Conservation (phyloP, 108 stramenopile species). For the Mediolabrus comicus region DNA sequence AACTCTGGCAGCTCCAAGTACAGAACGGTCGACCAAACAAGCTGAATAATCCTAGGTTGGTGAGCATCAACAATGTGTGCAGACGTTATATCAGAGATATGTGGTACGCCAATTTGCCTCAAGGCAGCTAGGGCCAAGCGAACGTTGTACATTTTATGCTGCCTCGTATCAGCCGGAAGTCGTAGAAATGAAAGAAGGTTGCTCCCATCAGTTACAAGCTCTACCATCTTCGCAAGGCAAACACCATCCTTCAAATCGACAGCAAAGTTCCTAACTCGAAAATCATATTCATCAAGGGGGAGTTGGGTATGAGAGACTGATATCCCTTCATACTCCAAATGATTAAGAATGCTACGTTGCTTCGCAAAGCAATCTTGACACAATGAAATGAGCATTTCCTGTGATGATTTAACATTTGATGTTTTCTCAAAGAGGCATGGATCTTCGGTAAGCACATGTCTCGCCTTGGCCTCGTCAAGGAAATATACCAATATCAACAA, state of each 20-base stretch:
- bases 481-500: slow-evolving; percentile 80
- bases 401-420: slow-evolving; percentile 84
- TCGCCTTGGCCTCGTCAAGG: slow-evolving; percentile 73
- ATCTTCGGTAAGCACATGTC: slow-evolving; percentile 58
- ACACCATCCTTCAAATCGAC: slow-evolving; percentile 95
- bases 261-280: slow-evolving; percentile 75
- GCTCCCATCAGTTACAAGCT: slow-evolving; percentile 56
- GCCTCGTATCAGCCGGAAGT: slow-evolving; percentile 85
- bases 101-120: slow-evolving; percentile 44
- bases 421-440: slow-evolving; percentile 64
- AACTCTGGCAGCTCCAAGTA: slow-evolving; percentile 56
- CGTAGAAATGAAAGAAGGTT: slow-evolving; percentile 62
- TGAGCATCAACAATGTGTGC: slow-evolving; percentile 88
- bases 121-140: slow-evolving; percentile 61
- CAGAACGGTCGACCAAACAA: slow-evolving; percentile 73
- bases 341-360: slow-evolving; percentile 88
- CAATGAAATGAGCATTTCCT: slow-evolving; percentile 72
- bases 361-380: slow-evolving; percentile 77
- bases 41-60: slow-evolving; percentile 76
- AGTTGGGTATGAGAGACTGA: slow-evolving; percentile 77
- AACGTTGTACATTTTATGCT: slow-evolving; percentile 93
- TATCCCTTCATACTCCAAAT: slow-evolving; percentile 78
- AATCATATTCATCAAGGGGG: slow-evolving; percentile 91
- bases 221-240: slow-evolving; percentile 78
- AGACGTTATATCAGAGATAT: slow-evolving; percentile 60